Base-by-base conservation (phyloP, 2,329 filamentous ascomycete species). In the Fragosphaeria purpurea region DNA sequence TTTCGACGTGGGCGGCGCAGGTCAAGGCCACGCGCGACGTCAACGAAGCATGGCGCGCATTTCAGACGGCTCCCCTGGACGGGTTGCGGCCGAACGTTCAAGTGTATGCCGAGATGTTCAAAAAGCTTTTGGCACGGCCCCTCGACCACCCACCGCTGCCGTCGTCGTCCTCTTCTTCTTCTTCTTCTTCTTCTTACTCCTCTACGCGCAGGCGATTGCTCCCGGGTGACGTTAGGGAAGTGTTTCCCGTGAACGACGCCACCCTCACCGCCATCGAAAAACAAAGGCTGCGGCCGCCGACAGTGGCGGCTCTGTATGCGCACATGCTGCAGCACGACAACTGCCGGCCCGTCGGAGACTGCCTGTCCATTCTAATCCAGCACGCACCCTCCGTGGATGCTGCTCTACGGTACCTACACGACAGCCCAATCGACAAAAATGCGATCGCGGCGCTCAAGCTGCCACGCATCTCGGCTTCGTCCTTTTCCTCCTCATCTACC, bases 191-290 rank as follows among this genome's bases (percentile, higher is more conserved):
- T 6, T 7, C 38, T 34, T 4, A 51, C 33, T 45, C 3, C 39
- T 4, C 22, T 37, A 30, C 5, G 8, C 35, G 3, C 48, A 53
- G 0, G 42, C 44, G 6, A 53, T 11, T 71, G 11, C 60, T 78
- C 2, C 79, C 83, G 6, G 85, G 85, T 10, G 83, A 86, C 57
- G 69, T 69, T 40, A 71, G 65, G 53, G 79, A 83, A 59, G 67
- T 74, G 7, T 65, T 74, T 10, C 70, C 77, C 1, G 71, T 79
- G 22, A 67, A 81, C 22, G 72, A 78, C 50, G 67, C 69, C 63
- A 86, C 73, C 63, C 74, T 73, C 59, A 85, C 72, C 52, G 75
- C 82, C n/a, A 78, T 82, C 50, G 84, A 86, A 51, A 79, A 78
- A 56, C 74, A 79, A 40, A 72, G 79, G n/a, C 67, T 80, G 42